Base-by-base conservation (phyloP, 2,329 filamentous ascomycete genomes). In the Didymella keratinophila region DNA sequence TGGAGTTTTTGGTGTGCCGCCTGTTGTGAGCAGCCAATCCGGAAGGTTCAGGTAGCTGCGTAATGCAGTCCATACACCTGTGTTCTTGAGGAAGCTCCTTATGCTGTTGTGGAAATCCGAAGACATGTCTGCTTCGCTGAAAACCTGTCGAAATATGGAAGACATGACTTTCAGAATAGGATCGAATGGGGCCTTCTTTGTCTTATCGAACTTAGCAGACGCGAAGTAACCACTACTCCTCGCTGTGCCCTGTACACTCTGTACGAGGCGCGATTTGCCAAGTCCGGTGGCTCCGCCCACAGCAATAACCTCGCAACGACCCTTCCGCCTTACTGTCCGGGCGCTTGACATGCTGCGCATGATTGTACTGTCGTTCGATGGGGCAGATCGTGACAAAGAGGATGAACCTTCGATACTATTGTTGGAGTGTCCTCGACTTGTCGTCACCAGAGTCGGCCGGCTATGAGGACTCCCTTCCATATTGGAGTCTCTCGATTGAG, bases 81-180 rank as follows among this genome's bases (percentile, higher is more conserved):
- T 71, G 10, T 84, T 84, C 45, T 80, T 80, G 4, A 88, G 77
- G 43, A 83, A 83, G 14, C 78, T 77, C 20, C 86, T 78, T 12
- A 89, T 76, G 60, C 80, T 83, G 58, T 86, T 81, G 65, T 89
- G 86, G 59, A 88, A 88, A 0, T 85, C 81, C 1, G 85, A 86
- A 10, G 78, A 81, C 16, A 89, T 83, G 71, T 89, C 85, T 34
- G 83, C 82, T 68, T 89, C 86, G 1, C 85, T 87, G 66, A 88
- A 89, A 7, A 88, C 87, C 61, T 89, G 86, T 25, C 86, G 81
- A 56, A 89, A 84, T 18, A 88, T 75, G 36, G 84, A 86, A 7
- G 83, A 84, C 76, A 89, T 80, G n/a, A 87, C 78, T 60, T 82
- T 83, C 18, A 87, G 77, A 36, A 88, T 81, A 0, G 86, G 84